phyloP scores from a whole-genome alignment of 441 rosid genomes.

The Syzygium syzygioides region DNA sequence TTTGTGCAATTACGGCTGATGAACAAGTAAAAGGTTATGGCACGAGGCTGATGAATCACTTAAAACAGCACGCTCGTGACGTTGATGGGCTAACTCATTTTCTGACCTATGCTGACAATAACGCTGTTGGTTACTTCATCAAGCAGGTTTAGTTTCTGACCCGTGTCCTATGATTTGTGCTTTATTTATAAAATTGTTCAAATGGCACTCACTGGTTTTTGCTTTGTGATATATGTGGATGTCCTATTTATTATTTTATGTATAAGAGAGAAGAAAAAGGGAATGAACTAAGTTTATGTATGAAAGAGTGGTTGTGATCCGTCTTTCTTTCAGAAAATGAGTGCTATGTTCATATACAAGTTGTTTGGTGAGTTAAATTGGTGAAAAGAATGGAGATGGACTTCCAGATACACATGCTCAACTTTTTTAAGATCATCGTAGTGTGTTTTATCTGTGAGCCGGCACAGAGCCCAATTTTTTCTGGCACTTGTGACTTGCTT shows the following conservation, averaged over 20 bases:
- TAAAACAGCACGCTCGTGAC: slow-evolving; percentile 96
- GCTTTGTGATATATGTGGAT: not conserved
- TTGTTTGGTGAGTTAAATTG: not conserved
- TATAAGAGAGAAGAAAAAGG: not conserved
- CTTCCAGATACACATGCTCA: not conserved
- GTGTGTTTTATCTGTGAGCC: not conserved
- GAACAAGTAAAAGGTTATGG: slow-evolving; percentile 99
- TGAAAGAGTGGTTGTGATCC: not conserved
- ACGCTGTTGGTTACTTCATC: slow-evolving; percentile 97
- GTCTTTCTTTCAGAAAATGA: not conserved
- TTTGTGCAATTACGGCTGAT: slow-evolving; percentile 99
- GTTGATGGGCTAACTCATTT: slow-evolving; percentile 96
- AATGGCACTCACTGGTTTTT: not conserved
- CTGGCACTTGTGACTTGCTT: not conserved
- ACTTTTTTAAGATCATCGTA: not conserved
- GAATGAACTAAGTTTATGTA: not conserved
- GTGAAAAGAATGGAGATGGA: not conserved
- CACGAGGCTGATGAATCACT: slow-evolving; percentile 98
- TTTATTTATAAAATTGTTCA: not conserved
- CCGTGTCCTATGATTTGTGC: not conserved
- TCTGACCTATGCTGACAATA: slow-evolving; percentile 96
- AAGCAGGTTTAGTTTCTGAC: slow-evolving; percentile 60
- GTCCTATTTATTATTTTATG: not conserved
- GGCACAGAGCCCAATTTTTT: not conserved
- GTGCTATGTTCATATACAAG: not conserved